These are phyloP conservation scores for Senecio squalidus DNA, from an alignment of 140 eudicot genomes.

Conservation along the genomic window DNA sequence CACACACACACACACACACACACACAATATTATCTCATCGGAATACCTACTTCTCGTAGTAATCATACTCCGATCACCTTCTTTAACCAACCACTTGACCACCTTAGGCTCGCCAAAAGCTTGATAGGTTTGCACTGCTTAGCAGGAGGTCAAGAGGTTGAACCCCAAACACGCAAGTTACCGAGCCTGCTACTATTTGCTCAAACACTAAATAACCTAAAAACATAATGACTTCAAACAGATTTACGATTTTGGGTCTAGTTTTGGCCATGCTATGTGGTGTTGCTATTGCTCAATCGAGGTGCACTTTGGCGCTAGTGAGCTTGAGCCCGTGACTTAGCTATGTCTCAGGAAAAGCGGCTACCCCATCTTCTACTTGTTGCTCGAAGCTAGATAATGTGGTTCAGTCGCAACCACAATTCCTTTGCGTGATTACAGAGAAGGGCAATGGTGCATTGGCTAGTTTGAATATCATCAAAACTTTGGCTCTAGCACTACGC, in stretches of 20 bases:
- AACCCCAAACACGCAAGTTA: too few relatives aligned
- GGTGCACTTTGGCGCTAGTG: slow-evolving; percentile 52
- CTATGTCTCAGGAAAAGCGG: slow-evolving; percentile 47
- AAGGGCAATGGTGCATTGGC: slow-evolving; percentile 41
- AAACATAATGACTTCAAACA: slow-evolving; percentile 30
- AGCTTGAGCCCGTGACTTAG: slow-evolving; percentile 61
- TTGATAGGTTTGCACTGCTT: too few relatives aligned
- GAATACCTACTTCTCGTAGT: too few relatives aligned
- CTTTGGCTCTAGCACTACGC: slow-evolving; percentile 61
- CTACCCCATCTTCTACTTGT: slow-evolving; percentile 53
- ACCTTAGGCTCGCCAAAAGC: too few relatives aligned
- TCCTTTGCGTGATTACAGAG: slow-evolving; percentile 51
- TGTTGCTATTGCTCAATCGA: slow-evolving; percentile 45
- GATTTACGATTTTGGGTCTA: slow-evolving; percentile 21
- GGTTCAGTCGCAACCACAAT: slow-evolving; percentile 50
- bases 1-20: too few relatives aligned
- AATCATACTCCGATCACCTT: too few relatives aligned
- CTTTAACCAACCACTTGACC: too few relatives aligned
- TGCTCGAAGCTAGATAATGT: slow-evolving; percentile 56
- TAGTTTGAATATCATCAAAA: slow-evolving; percentile 58
- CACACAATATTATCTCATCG: too few relatives aligned
- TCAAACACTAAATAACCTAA: slow-evolving; percentile 10
- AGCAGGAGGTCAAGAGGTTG: too few relatives aligned
- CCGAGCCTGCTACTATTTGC: too few relatives aligned
- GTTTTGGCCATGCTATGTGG: slow-evolving; percentile 26